A percentile compares a stretch with the other conserved stretches of the same genome.
Evolutionary conservation across 306 rosid genomes (phyloP).

Genomic region (Sophora flavescens): DNA sequence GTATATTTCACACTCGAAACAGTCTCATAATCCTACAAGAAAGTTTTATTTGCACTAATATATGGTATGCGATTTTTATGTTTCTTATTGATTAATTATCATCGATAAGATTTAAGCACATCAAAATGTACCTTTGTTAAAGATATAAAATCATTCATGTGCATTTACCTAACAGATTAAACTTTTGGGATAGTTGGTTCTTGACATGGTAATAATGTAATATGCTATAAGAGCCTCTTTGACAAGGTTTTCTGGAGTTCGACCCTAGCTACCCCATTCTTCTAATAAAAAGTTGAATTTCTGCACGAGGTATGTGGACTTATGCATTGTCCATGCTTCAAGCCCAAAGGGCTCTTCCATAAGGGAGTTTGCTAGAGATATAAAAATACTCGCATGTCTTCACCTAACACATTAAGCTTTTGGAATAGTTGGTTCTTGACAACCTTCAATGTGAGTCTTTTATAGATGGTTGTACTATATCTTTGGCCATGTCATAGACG

Average conservation of each 20-base stretch:
- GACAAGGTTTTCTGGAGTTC: not conserved
- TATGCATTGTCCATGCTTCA: not conserved
- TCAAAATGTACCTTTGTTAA: not conserved
- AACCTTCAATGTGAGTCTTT: not conserved
- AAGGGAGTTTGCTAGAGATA: not conserved
- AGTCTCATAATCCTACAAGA: not conserved
- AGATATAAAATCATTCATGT: too few relatives aligned
- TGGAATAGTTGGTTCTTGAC: not conserved
- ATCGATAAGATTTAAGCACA: slow-evolving; percentile 9
- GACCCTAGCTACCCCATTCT: not conserved
- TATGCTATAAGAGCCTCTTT: not conserved
- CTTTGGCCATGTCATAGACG: not conserved
- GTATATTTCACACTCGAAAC: not conserved
- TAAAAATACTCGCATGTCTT: too few relatives aligned
- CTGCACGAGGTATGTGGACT: not conserved
- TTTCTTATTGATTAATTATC: slow-evolving; percentile 9
- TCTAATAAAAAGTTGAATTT: not conserved
- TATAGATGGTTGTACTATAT: not conserved
- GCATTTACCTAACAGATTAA: too few relatives aligned
- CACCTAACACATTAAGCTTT: not conserved
- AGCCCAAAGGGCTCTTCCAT: not conserved
- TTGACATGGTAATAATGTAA: too few relatives aligned
- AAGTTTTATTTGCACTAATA: slow-evolving; percentile 1
- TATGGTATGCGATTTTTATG: not conserved
- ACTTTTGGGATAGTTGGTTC: too few relatives aligned